A percentile compares a stretch with the other conserved stretches of the same genome.
phyloP scores from a whole-genome alignment of 768 basidiomycete genomes.

The Tremella yokohamensis region DNA sequence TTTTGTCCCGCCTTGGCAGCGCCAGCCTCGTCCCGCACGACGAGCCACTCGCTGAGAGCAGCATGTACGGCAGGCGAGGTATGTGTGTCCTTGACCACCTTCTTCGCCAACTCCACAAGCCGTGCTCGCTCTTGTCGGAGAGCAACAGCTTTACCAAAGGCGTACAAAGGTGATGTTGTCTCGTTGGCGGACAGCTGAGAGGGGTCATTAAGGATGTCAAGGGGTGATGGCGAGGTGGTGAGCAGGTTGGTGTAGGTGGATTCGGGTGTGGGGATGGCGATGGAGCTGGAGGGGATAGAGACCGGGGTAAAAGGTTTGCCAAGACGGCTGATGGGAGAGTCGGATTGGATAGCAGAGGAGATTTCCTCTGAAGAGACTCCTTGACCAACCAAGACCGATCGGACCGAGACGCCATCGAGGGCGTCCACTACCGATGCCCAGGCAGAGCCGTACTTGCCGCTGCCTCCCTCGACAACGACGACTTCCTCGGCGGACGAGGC shows the following conservation, averaged over 20 bases:
- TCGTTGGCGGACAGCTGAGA: constrained; percentile 64
- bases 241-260: constrained; percentile 86
- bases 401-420: constrained; percentile 49
- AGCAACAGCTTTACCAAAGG: constrained; percentile 83
- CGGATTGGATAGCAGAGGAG: constrained; percentile 41
- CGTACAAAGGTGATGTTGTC: constrained; percentile 90
- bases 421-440: constrained; percentile 54
- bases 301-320: constrained; percentile 24
- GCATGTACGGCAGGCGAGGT: constrained; percentile 61
- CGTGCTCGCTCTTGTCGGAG: constrained; percentile 70
- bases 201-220: constrained; percentile 83
- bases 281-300: constrained; percentile 31
- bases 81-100: constrained; percentile 59
- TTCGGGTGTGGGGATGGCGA: constrained; percentile 77
- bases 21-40: constrained; percentile 64
- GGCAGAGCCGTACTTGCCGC: constrained; percentile 36
- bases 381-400: constrained; percentile 45
- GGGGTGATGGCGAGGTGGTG: constrained; percentile 63
- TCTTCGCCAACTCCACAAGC: constrained; percentile 64
- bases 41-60: constrained; percentile 70
- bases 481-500: constrained; percentile 47
- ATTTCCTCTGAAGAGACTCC: constrained; percentile 48
- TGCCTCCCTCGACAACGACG: constrained; percentile 50
- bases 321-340: constrained; percentile 54
- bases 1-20: constrained; percentile 60